These are phyloP conservation scores for Tetracladium setigerum DNA, from an alignment of 495 filamentous ascomycete genomes.

Conservation along the genomic window DNA sequence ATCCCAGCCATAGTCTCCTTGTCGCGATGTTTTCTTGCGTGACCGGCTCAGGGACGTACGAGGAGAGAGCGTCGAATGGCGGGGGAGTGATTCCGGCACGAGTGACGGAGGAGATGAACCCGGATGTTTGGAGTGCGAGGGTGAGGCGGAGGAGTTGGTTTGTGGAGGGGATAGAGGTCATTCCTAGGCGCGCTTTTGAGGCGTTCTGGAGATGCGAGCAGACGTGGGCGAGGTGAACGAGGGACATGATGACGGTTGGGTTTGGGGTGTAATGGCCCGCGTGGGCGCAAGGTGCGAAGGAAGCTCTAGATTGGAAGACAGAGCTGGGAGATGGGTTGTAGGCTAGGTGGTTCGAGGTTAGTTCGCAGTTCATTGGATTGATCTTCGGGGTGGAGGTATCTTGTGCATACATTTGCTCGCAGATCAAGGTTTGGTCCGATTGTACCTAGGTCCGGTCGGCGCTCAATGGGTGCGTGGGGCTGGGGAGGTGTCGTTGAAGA, in stretches of 20 bases:
- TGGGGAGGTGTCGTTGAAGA: too few relatives aligned
- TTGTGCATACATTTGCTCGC: background rate
- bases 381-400: background rate
- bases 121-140: conserved; percentile 71
- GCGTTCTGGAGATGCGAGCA: conserved; percentile 95
- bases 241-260: conserved; percentile 61
- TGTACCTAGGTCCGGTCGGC: too few relatives aligned
- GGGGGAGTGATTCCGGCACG: conserved; percentile 66
- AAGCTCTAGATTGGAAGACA: background rate
- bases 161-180: conserved; percentile 78
- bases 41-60: conserved; percentile 48
- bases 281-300: background rate
- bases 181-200: conserved; percentile 72
- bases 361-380: background rate
- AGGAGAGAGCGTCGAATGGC: conserved; percentile 40
- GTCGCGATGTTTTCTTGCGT: conserved; percentile 73
- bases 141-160: conserved; percentile 72
- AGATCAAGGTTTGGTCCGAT: background rate
- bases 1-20: conserved; percentile 78
- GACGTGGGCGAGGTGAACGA: conserved; percentile 69
- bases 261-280: background rate
- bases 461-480: too few relatives aligned
- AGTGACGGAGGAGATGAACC: conserved; percentile 76
- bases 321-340: background rate
- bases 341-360: background rate